phyloP scores from a whole-genome alignment of 768 basidiomycete species.

The Pleurotus salmoneostramineus region DNA sequence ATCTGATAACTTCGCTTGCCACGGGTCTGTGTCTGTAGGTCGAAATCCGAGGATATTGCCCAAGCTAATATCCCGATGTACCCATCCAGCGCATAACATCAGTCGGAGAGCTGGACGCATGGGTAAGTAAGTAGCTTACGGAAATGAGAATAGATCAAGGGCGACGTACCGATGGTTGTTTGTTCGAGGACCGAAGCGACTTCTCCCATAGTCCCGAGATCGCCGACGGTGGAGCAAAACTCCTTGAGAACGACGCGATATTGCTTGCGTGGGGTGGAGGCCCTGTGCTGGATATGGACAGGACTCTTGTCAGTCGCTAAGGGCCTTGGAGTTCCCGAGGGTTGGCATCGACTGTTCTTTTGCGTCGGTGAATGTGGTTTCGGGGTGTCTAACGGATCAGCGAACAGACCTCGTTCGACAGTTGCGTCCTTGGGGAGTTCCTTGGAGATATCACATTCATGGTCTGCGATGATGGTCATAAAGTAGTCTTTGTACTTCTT shows the following conservation, averaged over 20 bases:
- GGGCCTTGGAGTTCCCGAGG: too few relatives aligned
- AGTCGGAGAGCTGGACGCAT: not conserved
- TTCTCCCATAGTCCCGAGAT: not conserved
- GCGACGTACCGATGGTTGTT: not conserved
- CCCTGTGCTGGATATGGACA: not conserved
- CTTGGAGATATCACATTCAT: not conserved
- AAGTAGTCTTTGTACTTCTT: not conserved
- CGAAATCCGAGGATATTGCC: not conserved
- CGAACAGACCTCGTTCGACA: not conserved
- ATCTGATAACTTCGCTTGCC: not conserved
- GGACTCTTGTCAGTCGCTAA: not conserved
- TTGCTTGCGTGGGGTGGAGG: not conserved
- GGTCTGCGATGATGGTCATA: not conserved
- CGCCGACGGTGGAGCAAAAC: not conserved
- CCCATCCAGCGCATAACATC: conserved; percentile 5
- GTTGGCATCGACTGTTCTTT: too few relatives aligned
- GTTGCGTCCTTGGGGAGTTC: too few relatives aligned
- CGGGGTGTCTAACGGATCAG: not conserved
- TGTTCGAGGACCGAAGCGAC: not conserved
- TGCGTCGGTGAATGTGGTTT: not conserved
- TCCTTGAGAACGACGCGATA: not conserved
- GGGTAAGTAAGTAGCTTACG: not conserved
- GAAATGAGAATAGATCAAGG: not conserved
- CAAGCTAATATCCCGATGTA: conserved; percentile 1
- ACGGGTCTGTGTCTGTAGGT: not conserved